These are phyloP conservation scores for Silene latifolia DNA, from an alignment of 148 eudicot species.

Conservation along the genomic window DNA sequence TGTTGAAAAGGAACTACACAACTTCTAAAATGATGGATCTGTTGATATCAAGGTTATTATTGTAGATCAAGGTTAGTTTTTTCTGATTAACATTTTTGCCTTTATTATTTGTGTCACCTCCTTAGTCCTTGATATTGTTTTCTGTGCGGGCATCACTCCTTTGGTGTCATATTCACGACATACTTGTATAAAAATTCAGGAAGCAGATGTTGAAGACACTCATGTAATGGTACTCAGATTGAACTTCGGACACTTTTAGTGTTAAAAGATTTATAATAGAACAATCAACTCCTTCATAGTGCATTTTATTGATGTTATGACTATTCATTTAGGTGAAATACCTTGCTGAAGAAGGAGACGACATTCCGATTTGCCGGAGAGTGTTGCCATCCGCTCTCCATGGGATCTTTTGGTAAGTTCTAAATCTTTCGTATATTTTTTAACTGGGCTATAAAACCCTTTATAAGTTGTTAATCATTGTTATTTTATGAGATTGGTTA, in stretches of 20 bases:
- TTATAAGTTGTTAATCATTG: slow-evolving; percentile 6
- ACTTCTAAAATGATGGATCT: too few species aligned
- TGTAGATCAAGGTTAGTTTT: too few species aligned
- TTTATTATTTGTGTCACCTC: too few species aligned
- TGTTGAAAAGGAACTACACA: too few species aligned
- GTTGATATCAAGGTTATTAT: too few species aligned
- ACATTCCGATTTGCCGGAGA: slow-evolving; percentile 82
- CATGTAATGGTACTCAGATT: not conserved
- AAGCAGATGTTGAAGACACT: slow-evolving; percentile 7
- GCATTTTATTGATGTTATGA: not conserved
- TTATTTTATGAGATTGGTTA: not conserved
- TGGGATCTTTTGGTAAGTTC: slow-evolving; percentile 95
- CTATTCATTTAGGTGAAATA: slow-evolving; percentile 61
- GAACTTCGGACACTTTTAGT: not conserved
- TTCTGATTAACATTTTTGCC: too few species aligned
- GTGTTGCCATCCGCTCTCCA: slow-evolving; percentile 84
- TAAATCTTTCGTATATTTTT: not conserved
- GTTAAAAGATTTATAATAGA: not conserved
- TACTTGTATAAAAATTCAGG: not conserved
- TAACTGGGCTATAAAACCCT: not conserved
- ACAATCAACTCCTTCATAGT: not conserved
- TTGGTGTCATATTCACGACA: not conserved
- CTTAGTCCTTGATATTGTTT: too few species aligned
- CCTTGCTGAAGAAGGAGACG: slow-evolving; percentile 91
- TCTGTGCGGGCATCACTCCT: not conserved